phyloP scores from a whole-genome alignment of 805 yeast genomes.

The Wickerhamiella alocasiicola region DNA sequence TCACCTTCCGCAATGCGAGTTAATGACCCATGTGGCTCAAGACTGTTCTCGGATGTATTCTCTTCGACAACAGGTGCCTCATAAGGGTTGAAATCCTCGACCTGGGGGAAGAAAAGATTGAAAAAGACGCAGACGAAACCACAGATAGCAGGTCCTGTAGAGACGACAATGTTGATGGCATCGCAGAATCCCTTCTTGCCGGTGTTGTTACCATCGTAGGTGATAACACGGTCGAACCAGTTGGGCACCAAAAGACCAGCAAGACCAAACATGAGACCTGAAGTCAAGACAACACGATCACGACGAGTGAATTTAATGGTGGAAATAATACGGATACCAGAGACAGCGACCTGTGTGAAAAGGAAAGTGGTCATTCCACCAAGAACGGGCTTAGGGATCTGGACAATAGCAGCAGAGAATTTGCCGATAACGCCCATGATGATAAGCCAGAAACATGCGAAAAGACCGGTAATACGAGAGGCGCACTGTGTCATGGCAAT shows the following conservation, averaged over 20 bases:
- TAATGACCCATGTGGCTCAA: background rate
- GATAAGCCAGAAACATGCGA: conserved; percentile 67
- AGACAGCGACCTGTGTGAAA: conserved; percentile 63
- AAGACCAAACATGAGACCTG: conserved; percentile 50
- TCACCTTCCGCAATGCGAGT: conserved; percentile 2
- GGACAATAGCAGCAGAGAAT: conserved; percentile 77
- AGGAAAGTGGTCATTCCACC: conserved; percentile 83
- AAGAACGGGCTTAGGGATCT: conserved; percentile 65
- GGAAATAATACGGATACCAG: conserved; percentile 57
- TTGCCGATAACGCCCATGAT: conserved; percentile 82
- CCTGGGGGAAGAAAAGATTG: conserved; percentile 52
- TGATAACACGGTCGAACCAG: conserved; percentile 55
- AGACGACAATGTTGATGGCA: conserved; percentile 58
- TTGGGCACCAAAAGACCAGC: conserved; percentile 52
- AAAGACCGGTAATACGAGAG: conserved; percentile 65
- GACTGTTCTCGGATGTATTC: background rate
- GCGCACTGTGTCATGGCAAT: conserved; percentile 88
- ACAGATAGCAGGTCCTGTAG: conserved; percentile 59
- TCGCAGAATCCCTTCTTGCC: conserved; percentile 49
- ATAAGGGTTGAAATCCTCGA: conserved; percentile 22
- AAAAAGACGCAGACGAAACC: conserved; percentile 53
- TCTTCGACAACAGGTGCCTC: conserved; percentile 6
- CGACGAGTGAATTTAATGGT: conserved; percentile 46
- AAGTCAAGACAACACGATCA: conserved; percentile 60
- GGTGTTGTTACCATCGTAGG: conserved; percentile 49